Evolutionary conservation across 2,329 filamentous ascomycete genomes (phyloP).

Genomic region (Ascochyta rabiei): DNA sequence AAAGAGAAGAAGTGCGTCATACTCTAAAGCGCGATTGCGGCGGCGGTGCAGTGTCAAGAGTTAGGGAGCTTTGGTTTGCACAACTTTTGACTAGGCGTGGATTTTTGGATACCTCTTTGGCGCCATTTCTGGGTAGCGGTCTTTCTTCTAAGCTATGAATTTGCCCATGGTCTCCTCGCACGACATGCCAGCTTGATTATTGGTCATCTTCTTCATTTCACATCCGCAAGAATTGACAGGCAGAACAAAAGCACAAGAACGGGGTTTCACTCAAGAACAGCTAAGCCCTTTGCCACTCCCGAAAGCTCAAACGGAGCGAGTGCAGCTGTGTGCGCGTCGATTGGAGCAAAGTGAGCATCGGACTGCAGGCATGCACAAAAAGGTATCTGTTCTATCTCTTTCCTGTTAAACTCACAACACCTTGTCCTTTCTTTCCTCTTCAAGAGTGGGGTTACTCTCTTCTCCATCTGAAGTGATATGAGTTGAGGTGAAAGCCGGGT

Average conservation of each 20-base stretch:
- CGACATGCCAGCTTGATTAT: conserved; percentile 4
- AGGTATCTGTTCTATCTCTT: background rate
- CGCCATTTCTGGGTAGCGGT: conserved; percentile 50
- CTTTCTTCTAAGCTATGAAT: conserved; percentile 38
- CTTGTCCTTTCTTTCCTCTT: background rate
- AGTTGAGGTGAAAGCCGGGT: conserved; percentile 16
- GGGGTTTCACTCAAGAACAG: background rate
- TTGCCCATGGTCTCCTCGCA: conserved; percentile 23
- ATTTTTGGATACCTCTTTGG: conserved; percentile 50
- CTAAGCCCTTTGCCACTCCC: no score
- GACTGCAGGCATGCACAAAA: background rate
- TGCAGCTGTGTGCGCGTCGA: no score
- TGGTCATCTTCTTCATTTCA: background rate
- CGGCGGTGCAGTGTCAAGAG: conserved; percentile 8
- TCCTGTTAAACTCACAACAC: background rate
- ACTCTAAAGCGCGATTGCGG: conserved; percentile 32
- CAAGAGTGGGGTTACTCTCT: background rate
- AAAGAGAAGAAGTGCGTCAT: conserved; percentile 47
- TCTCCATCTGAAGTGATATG: background rate
- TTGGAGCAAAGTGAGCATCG: no score
- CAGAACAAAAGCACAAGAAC: background rate
- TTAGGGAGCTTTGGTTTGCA: conserved; percentile 34
- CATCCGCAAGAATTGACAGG: background rate
- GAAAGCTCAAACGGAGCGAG: no score
- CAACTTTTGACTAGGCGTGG: conserved; percentile 42